Evolutionary conservation across 805 yeast genomes (phyloP), one percentile per base, ranked within the genome.

Genomic region (Phaffomyces thermotolerans): DNA sequence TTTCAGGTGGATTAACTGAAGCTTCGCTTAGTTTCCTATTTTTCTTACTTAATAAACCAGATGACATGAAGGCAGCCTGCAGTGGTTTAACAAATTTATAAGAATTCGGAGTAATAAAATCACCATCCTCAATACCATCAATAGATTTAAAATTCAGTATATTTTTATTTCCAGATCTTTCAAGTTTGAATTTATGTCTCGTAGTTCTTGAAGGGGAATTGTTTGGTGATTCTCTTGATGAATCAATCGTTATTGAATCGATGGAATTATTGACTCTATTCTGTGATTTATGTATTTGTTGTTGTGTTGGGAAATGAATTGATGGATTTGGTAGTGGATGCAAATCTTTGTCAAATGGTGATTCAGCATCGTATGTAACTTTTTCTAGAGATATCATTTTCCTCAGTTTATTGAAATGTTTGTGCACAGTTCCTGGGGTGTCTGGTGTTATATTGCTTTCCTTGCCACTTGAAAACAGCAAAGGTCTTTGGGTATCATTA

Each of bases 21-120:
- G 41, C 32, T 37, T 51, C 59, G 44, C 41, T 62, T 57, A 60
- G 53, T 59, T 67, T 66, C 62, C 62, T 63, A 37, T 79, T 67
- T 63, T 83, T 68, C 59, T 80, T 80, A 33, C 83, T 77, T 46
- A 81, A 62, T 31, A 87, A 65, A 0, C 96, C 96, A 0, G 85
- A 67, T 3, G 90, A 75, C 59, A 78, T 72, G 62, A 87, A 87
- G 14, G 93, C 95, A 0, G 90, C 81, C 59, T 86, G 95, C 34
- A 87, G 69, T 3, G 96, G 96, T 57, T 83, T 84, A 20, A 84
- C 93, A 39, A 78, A 76, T 50, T 78, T 75, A 62, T 81, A 85
- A 14, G 74, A 68, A 34, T 72, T 77, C 2, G 84, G 80, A 0
- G 81, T 73, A 30, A 62, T 54, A 44, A 66, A 67, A n/a, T 59